Percentiles rank a stretch among this genome's conserved stretches.
These are phyloP conservation scores for Kwoniella mangroviensis DNA, from an alignment of 768 basidiomycete species.

Conservation along the genomic window DNA sequence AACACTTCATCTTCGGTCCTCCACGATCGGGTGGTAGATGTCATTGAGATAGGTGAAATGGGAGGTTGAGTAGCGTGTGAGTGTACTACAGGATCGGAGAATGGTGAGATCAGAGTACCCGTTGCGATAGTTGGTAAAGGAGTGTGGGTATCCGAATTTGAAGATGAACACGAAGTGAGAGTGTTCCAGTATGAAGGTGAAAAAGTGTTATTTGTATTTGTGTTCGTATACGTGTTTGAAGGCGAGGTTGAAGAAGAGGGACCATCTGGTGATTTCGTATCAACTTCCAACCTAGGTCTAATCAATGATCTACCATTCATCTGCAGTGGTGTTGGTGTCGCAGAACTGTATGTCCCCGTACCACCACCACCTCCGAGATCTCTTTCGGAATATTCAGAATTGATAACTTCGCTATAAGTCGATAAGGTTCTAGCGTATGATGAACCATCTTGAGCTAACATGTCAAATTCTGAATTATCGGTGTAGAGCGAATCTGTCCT, in stretches of 20 bases:
- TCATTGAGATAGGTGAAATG: slow-evolving; percentile 4
- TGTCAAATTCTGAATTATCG: slow-evolving; percentile 33
- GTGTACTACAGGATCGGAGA: neutral
- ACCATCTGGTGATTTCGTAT: slow-evolving; percentile 11
- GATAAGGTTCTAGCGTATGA: slow-evolving; percentile 26
- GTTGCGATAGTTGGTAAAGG: no score
- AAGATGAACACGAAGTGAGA: neutral
- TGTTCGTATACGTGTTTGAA: neutral
- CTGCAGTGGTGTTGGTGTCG: neutral
- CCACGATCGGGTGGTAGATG: slow-evolving; percentile 26
- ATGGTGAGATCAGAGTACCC: neutral
- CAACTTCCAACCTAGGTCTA: slow-evolving; percentile 11
- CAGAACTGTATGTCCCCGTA: neutral
- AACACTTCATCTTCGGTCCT: slow-evolving; percentile 24
- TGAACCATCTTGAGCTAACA: slow-evolving; percentile 28
- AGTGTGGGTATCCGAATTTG: neutral
- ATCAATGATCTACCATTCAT: neutral
- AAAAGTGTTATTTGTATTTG: neutral
- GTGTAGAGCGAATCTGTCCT: slow-evolving; percentile 23
- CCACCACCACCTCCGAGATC: slow-evolving; percentile 15
- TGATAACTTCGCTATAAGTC: slow-evolving; percentile 27
- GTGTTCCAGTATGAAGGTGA: neutral
- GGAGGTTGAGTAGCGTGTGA: neutral
- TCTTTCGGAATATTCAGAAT: slow-evolving; percentile 24
- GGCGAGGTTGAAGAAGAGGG: neutral